Evolutionary conservation across 2,329 filamentous ascomycete species (phyloP).

Genomic region (Chaetomium sp.): DNA sequence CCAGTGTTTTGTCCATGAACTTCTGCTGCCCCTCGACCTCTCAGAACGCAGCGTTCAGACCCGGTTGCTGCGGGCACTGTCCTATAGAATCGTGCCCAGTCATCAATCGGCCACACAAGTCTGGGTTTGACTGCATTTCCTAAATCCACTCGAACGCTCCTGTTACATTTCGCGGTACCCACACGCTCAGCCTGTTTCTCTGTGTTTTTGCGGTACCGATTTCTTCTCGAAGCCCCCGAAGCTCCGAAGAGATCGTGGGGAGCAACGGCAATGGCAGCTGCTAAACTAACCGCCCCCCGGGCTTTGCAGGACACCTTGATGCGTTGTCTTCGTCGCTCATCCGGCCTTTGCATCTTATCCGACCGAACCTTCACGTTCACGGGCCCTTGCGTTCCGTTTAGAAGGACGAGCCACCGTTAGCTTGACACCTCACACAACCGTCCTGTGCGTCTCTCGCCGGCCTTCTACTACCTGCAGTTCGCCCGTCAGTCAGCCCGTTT

Average conservation of each 20-base stretch:
- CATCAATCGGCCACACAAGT: slow-evolving; percentile 30
- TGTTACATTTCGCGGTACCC: slow-evolving; percentile 25
- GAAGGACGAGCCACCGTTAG: slow-evolving; percentile 1
- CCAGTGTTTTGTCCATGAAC: slow-evolving; percentile 22
- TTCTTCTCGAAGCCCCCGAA: slow-evolving; percentile 20
- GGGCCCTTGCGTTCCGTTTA: slow-evolving; percentile 7
- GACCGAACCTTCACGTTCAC: slow-evolving; percentile 4
- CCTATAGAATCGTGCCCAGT: slow-evolving; percentile 40
- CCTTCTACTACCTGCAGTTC: slow-evolving; percentile 1
- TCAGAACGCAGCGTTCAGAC: slow-evolving; percentile 19
- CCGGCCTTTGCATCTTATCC: slow-evolving; percentile 18
- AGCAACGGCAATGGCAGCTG: slow-evolving; percentile 3
- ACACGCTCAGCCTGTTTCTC: slow-evolving; percentile 7
- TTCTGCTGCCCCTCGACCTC: slow-evolving; percentile 19
- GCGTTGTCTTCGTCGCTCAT: slow-evolving; percentile 19
- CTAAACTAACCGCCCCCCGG: slow-evolving; percentile 15
- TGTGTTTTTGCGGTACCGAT: slow-evolving; percentile 3
- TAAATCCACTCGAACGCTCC: slow-evolving; percentile 21
- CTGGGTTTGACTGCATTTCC: slow-evolving; percentile 25
- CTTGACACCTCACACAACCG: too few relatives aligned
- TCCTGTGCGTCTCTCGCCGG: too few relatives aligned
- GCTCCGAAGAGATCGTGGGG: slow-evolving; percentile 9
- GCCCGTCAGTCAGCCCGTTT: neutral
- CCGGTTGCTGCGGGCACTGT: slow-evolving; percentile 21
- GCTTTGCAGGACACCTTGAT: slow-evolving; percentile 21